Conservation (phyloP, 73 alveolate species). For the Paramecium pentaurelia region DNA sequence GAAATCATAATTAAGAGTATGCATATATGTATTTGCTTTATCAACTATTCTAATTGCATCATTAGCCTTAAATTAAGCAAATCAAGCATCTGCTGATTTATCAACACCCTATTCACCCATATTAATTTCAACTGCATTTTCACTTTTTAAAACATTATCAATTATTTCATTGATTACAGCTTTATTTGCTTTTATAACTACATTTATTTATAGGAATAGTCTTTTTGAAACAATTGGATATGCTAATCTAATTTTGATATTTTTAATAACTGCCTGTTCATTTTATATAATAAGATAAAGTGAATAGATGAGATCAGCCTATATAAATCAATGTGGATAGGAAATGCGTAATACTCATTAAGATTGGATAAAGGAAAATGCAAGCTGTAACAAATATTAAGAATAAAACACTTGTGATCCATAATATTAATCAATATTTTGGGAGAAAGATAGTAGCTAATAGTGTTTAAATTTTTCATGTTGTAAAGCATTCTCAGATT, state of each 20-base stretch:
- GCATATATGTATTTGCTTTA: not conserved
- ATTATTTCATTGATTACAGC: not conserved
- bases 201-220: not conserved
- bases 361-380: not conserved
- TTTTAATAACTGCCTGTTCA: not conserved
- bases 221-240: not conserved
- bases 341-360: not conserved
- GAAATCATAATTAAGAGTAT: not conserved
- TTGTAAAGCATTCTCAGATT: conserved; percentile 16
- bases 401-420: not conserved
- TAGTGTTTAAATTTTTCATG: not conserved
- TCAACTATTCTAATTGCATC: not conserved
- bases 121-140: not conserved
- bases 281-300: not conserved
- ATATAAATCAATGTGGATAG: not conserved
- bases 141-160: not conserved
- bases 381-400: not conserved
- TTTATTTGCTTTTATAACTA: not conserved
- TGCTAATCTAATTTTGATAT: not conserved
- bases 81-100: not conserved
- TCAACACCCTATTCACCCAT: not conserved
- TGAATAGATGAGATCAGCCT: not conserved
- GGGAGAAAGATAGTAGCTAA: not conserved
- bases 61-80: not conserved
- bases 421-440: not conserved